Percentiles rank a stretch among this genome's conserved stretches.
These are phyloP conservation scores for Myriosclerotinia duriaeana DNA, from an alignment of 2,329 filamentous ascomycete genomes.

Conservation along the genomic window DNA sequence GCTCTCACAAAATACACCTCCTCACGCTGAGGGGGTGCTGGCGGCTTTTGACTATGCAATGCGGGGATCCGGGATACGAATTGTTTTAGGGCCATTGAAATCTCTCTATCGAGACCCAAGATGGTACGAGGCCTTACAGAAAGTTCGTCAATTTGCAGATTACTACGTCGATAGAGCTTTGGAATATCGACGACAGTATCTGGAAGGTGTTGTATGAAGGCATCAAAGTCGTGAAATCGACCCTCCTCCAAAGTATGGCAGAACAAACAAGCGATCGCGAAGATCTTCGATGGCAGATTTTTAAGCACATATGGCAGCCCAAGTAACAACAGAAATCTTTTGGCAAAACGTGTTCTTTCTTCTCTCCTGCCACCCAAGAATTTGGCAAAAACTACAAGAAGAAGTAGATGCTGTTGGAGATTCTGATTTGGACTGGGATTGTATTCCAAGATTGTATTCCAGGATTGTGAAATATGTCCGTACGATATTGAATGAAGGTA, in stretches of 20 bases:
- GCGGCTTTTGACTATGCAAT: conserved; percentile 8
- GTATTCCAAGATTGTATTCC: conserved; percentile 53
- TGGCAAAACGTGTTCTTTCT: conserved; percentile 31
- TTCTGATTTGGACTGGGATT: conserved; percentile 46
- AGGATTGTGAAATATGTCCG: conserved; percentile 53
- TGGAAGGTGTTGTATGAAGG: not conserved
- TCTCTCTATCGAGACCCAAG: conserved; percentile 7
- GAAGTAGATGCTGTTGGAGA: conserved; percentile 30
- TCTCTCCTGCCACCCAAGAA: not conserved
- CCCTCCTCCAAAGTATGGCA: not conserved
- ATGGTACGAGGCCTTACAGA: not conserved
- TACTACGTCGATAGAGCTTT: not conserved
- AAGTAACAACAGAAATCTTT: conserved; percentile 44
- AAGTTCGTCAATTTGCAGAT: not conserved
- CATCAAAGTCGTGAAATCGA: not conserved
- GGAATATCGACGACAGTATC: conserved; percentile 6
- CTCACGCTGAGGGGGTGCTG: conserved; percentile 7
- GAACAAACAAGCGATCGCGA: conserved; percentile 43
- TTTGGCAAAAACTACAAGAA: not conserved
- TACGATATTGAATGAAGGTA: conserved; percentile 57
- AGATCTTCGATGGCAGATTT: conserved; percentile 40
- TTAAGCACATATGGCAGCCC: conserved; percentile 43
- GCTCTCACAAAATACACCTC: conserved; percentile 1
- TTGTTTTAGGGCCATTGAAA: conserved; percentile 6
- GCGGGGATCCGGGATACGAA: not conserved